Percentiles rank a stretch among this genome's conserved stretches.
These are phyloP conservation scores for Beauveria caledonica DNA, from an alignment of 2,329 filamentous ascomycete species.

Conservation along the genomic window DNA sequence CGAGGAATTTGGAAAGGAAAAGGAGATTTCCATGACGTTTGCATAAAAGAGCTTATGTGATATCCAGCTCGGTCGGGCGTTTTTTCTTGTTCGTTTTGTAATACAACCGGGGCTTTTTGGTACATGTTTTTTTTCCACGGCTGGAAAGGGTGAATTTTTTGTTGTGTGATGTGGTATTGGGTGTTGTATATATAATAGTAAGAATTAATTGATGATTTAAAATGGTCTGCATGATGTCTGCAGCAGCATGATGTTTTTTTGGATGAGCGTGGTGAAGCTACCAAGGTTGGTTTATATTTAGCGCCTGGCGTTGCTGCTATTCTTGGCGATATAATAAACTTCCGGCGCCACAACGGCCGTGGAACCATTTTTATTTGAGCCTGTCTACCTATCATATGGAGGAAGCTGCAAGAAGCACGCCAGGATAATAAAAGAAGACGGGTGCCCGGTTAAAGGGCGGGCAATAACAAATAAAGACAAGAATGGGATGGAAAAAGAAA, in stretches of 20 bases:
- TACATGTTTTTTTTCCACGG: background rate
- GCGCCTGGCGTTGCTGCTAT: too few relatives aligned
- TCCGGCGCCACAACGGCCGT: too few relatives aligned
- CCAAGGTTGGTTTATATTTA: too few relatives aligned
- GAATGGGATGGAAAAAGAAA: too few relatives aligned
- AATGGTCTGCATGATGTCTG: background rate
- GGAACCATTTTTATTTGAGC: too few relatives aligned
- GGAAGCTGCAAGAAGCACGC: too few relatives aligned
- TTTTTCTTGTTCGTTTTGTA: background rate
- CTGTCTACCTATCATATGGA: too few relatives aligned
- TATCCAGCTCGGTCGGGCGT: conserved; percentile 1
- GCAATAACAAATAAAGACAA: too few relatives aligned
- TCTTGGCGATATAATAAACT: too few relatives aligned
- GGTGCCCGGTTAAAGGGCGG: too few relatives aligned
- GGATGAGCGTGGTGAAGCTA: too few relatives aligned
- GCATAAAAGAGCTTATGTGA: conserved; percentile 37
- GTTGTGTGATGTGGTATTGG: background rate
- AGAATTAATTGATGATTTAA: background rate
- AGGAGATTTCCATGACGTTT: conserved; percentile 76
- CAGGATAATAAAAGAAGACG: too few relatives aligned
- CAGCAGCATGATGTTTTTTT: background rate
- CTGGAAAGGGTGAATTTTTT: background rate
- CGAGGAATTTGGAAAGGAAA: conserved; percentile 62
- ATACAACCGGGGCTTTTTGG: background rate
- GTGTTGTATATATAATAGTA: background rate